These are phyloP conservation scores for Rhodotorula taiwanensis DNA, from an alignment of 768 basidiomycete species.

Conservation along the genomic window DNA sequence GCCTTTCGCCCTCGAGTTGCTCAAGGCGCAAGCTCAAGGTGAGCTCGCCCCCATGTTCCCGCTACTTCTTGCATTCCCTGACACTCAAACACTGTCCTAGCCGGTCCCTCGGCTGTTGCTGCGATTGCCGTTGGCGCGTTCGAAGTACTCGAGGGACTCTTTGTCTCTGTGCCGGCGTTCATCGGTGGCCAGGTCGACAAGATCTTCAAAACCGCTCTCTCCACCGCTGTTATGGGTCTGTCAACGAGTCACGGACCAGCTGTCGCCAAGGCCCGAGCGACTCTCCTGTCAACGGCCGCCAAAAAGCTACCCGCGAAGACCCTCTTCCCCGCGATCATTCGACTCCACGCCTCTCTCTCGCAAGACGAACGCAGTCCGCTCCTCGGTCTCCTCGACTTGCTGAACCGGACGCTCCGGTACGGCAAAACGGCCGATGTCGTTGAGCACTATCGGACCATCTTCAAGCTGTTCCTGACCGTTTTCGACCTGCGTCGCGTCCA, in stretches of 20 bases:
- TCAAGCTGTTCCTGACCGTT: conserved; percentile 70
- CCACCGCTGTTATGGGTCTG: conserved; percentile 24
- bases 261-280: conserved; percentile 45
- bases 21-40: conserved; percentile 26
- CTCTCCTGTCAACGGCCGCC: conserved; percentile 59
- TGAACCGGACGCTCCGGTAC: conserved; percentile 60
- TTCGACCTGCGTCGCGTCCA: conserved; percentile 54
- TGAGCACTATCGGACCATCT: conserved; percentile 60
- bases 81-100: too few species aligned
- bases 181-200: conserved; percentile 42
- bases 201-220: conserved; percentile 37
- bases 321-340: conserved; percentile 59
- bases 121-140: conserved; percentile 42
- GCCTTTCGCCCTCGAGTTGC: conserved; percentile 45
- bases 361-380: conserved; percentile 38
- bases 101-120: neutral
- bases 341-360: conserved; percentile 45
- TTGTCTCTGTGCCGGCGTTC: conserved; percentile 73
- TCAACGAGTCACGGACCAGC: conserved; percentile 6
- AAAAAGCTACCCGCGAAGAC: conserved; percentile 64
- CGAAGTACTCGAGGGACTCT: conserved; percentile 59
- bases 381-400: conserved; percentile 60
- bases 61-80: neutral
- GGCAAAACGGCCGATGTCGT: conserved; percentile 60
- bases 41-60: neutral